Percentiles rank a stretch among this genome's conserved stretches.
Conservation (phyloP, 768 basidiomycete genomes). For the Mycena filopes region DNA sequence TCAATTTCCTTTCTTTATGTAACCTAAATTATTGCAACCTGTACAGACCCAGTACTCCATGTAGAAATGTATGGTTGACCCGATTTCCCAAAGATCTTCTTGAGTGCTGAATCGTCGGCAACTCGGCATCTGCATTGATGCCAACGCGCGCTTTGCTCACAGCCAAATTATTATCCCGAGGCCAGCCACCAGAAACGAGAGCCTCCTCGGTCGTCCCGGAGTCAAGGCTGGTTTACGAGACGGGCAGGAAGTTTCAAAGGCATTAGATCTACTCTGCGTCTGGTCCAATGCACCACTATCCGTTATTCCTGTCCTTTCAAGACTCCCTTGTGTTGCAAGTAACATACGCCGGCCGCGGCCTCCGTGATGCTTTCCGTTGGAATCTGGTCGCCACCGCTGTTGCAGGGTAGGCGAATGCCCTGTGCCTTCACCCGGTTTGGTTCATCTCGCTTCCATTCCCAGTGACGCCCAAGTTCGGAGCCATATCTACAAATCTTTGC, state of each 20-base stretch:
- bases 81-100: too few relatives aligned
- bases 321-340: constrained; percentile 71
- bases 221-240: too few relatives aligned
- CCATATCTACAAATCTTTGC: constrained; percentile 78
- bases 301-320: constrained; percentile 71
- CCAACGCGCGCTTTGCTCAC: too few relatives aligned
- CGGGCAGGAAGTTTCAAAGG: constrained; percentile 30
- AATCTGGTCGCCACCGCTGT: constrained; percentile 68
- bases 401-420: constrained; percentile 55
- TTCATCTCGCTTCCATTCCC: constrained; percentile 22
- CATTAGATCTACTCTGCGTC: constrained; percentile 33
- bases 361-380: constrained; percentile 81
- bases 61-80: too few relatives aligned
- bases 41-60: constrained; percentile 33
- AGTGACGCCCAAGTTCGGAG: constrained; percentile 83
- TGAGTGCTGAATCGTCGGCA: too few relatives aligned
- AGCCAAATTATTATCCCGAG: too few relatives aligned
- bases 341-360: constrained; percentile 66
- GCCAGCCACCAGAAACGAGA: too few relatives aligned
- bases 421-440: constrained; percentile 1
- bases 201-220: too few relatives aligned
- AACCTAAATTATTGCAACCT: constrained; percentile 52
- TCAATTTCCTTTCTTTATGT: constrained; percentile 42
- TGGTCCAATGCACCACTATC: too few relatives aligned
- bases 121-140: too few relatives aligned